Conservation (phyloP, 208 protist genomes). For the Angomonas desouzai region DNA sequence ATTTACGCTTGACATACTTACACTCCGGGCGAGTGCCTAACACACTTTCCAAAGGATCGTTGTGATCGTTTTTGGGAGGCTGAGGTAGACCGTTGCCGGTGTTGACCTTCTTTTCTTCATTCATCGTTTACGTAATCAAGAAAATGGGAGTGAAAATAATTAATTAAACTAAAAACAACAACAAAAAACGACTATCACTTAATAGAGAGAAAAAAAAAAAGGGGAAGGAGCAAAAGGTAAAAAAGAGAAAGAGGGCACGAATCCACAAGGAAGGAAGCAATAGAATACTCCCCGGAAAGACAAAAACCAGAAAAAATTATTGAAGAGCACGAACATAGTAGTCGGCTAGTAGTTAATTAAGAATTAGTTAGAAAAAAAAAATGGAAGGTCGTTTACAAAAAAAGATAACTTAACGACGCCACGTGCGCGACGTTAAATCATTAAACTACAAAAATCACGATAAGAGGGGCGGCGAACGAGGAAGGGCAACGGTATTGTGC, state of each 20-base stretch:
- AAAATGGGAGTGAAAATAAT: too few relatives aligned
- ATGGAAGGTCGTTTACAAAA: conserved; percentile 1
- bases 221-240: neutral
- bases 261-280: neutral
- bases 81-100: conserved; percentile 48
- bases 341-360: conserved; percentile 11
- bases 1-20: conserved; percentile 80
- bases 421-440: neutral
- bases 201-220: too few relatives aligned
- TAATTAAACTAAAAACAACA: too few relatives aligned
- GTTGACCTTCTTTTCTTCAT: conserved; percentile 33
- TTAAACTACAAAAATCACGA: neutral
- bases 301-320: too few relatives aligned
- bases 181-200: too few relatives aligned
- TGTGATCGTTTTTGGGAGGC: conserved; percentile 34
- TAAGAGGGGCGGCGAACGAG: conserved; percentile 8
- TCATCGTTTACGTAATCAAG: too few relatives aligned
- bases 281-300: neutral
- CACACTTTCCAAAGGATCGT: conserved; percentile 65
- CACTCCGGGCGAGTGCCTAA: conserved; percentile 56
- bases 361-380: conserved; percentile 5
- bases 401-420: neutral
- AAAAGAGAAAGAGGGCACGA: conserved; percentile 8
- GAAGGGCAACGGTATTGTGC: neutral
- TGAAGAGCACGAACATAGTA: neutral